phyloP scores from a whole-genome alignment of 768 basidiomycete genomes.

The Pulveroboletus frians region DNA sequence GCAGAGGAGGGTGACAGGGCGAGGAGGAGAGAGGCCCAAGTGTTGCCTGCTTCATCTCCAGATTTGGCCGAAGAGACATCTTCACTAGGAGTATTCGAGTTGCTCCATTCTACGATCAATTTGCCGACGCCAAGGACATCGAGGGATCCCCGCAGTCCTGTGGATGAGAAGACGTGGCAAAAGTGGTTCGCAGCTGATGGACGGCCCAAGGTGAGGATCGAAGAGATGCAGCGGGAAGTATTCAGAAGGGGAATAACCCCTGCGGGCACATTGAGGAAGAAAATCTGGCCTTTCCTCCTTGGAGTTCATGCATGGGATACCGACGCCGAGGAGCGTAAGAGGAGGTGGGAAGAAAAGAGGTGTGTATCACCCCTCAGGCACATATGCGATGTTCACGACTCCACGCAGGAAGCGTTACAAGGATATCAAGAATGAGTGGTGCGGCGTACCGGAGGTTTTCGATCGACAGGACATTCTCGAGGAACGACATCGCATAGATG shows the following conservation, averaged over 20 bases:
- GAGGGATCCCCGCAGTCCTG: conserved; percentile 70
- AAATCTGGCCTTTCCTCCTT: conserved; percentile 88
- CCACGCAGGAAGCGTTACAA: conserved; percentile 60
- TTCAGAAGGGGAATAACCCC: conserved; percentile 69
- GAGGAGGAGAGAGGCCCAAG: conserved; percentile 72
- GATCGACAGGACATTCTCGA: conserved; percentile 77
- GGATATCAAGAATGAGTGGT: conserved; percentile 75
- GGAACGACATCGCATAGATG: conserved; percentile 91
- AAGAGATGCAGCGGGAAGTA: conserved; percentile 71
- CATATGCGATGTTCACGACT: conserved; percentile 8
- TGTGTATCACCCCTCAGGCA: conserved; percentile 25
- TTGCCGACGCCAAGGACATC: conserved; percentile 80
- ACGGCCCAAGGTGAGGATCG: conserved; percentile 53
- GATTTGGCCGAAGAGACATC: conserved; percentile 58
- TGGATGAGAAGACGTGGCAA: conserved; percentile 69
- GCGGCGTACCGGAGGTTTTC: conserved; percentile 74
- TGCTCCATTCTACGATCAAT: conserved; percentile 73
- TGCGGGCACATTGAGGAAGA: conserved; percentile 53
- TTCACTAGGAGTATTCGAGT: conserved; percentile 82
- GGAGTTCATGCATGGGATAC: conserved; percentile 81
- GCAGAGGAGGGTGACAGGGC: conserved; percentile 97
- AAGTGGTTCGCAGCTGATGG: conserved; percentile 77
- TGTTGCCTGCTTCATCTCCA: conserved; percentile 48
- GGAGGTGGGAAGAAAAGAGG: conserved; percentile 61
- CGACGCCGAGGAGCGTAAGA: conserved; percentile 54